A percentile compares a stretch with the other conserved stretches of the same genome.
phyloP scores from a whole-genome alignment of 257 asterid genomes.

The Oldenlandia corymbosa region DNA sequence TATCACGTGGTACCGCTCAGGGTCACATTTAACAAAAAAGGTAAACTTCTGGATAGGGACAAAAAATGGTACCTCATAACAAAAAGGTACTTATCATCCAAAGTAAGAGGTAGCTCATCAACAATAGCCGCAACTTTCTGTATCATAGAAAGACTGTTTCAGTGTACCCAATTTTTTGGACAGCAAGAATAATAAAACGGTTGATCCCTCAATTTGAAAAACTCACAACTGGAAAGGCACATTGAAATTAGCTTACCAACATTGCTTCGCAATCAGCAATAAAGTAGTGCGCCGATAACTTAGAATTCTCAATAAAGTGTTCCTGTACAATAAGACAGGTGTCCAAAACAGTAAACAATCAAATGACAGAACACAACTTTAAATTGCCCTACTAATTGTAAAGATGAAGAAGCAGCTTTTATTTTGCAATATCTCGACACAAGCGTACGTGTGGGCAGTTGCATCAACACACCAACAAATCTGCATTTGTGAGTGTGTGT shows the following conservation, averaged over 20 bases:
- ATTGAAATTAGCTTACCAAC: conserved; percentile 49
- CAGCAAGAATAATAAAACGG: conserved; percentile 4
- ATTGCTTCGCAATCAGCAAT: conserved; percentile 60
- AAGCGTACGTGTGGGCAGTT: too few species aligned
- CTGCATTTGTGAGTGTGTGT: too few species aligned
- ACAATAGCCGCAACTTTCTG: conserved; percentile 89
- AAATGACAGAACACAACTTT: background rate
- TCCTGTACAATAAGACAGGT: conserved; percentile 37
- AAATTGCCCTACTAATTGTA: background rate
- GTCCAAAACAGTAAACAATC: background rate
- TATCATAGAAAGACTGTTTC: conserved; percentile 19
- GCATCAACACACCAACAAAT: too few species aligned
- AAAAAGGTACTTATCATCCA: conserved; percentile 77
- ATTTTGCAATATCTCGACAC: too few species aligned
- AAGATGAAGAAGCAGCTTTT: background rate
- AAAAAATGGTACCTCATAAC: conserved; percentile 56
- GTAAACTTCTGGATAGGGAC: conserved; percentile 2
- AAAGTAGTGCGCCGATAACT: conserved; percentile 74
- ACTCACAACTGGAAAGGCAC: background rate
- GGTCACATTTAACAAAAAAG: background rate
- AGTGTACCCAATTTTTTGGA: background rate
- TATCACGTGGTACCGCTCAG: background rate
- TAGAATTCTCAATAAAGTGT: conserved; percentile 77
- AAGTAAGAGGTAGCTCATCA: conserved; percentile 74
- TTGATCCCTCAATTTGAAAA: background rate